Base-by-base conservation (phyloP, 169 alveolate species). In the Babesia caballi region DNA sequence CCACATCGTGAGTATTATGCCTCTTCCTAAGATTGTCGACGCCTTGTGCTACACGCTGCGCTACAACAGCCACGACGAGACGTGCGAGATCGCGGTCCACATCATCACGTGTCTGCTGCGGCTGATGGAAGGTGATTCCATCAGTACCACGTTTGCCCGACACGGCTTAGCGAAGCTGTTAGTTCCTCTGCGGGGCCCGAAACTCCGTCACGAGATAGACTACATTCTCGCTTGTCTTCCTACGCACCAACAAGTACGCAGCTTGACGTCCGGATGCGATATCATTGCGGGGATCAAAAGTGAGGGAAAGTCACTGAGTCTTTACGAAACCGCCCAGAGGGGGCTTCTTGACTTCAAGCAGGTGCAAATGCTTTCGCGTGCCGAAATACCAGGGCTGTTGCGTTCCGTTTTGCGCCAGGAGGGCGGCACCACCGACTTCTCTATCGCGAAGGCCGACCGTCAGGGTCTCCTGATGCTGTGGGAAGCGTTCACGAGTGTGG, bases 41-140 rank as follows among this genome's bases (percentile, higher is more conserved):
- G 73, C 73, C 21, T 47, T 63, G 4, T 63, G 73, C 54, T 63
- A 63, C 50, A 63, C 53, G 21, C 54, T 63, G 35, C 60, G 73
- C 35, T 63, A 44, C 61, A 27, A 63, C 23, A 36, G 51, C 25
- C 58, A 41, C 4, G 73, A 63, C 14, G 61, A 42, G 17, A 33
- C 28, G 15, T 23, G 61, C 50, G 73, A 63, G 14, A 61, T 63
- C 0, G 73, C 73, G 30, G 51, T 63, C 2, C 73, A 63, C 50
- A 27, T 47, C 19, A 49, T 44, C 47, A 49, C 50, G 28, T 63
- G 73, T 32, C 35, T 63, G 17, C 2, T 63, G 28, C 49, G 60
- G 8, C 41, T 63, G 5, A 2, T 63, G 60, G 73, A 63, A 5
- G 61, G 4, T 15, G 27, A 3, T 4, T 4, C 1, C 17, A 63